Evolutionary conservation across 1,284 basidiomycete species (phyloP).

Genomic region (Clitocybe nebularis): DNA sequence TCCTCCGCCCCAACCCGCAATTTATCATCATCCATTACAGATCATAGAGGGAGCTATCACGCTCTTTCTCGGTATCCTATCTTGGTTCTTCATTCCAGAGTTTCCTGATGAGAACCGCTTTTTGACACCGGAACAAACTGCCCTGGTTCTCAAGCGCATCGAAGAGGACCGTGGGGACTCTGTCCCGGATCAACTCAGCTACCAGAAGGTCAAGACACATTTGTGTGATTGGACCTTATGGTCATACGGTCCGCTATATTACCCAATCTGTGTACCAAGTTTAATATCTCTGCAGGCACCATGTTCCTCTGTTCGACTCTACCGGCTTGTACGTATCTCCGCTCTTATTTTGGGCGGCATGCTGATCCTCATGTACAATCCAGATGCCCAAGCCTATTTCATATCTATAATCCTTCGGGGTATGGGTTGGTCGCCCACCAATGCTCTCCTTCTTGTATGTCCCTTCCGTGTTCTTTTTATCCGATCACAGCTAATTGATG

Average conservation of each 20-base stretch:
- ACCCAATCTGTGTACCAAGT: background rate
- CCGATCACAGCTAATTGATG: conserved; percentile 6
- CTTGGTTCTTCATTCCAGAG: conserved; percentile 36
- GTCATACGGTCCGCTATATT: conserved; percentile 32
- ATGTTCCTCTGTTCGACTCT: conserved; percentile 40
- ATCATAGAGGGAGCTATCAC: conserved; percentile 39
- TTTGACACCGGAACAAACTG: conserved; percentile 36
- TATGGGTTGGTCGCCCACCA: conserved; percentile 30
- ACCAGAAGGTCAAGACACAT: conserved; percentile 30
- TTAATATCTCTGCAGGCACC: conserved; percentile 19
- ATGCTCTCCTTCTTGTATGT: conserved; percentile 28
- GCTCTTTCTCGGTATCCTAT: conserved; percentile 30
- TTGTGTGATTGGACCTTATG: conserved; percentile 41
- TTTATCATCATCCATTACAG: conserved; percentile 16
- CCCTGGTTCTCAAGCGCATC: conserved; percentile 35
- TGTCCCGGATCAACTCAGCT: conserved; percentile 35
- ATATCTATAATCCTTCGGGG: conserved; percentile 37
- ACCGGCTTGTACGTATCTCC: conserved; percentile 30
- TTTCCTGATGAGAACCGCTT: conserved; percentile 42
- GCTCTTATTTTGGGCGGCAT: background rate
- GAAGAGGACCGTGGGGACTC: conserved; percentile 43
- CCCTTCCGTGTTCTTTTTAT: background rate
- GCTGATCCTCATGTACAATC: background rate
- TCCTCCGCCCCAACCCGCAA: background rate
- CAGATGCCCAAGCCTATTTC: conserved; percentile 39